Base-by-base conservation (phyloP, 2,329 filamentous ascomycete genomes). In the Penicillium sclerotiorum region DNA sequence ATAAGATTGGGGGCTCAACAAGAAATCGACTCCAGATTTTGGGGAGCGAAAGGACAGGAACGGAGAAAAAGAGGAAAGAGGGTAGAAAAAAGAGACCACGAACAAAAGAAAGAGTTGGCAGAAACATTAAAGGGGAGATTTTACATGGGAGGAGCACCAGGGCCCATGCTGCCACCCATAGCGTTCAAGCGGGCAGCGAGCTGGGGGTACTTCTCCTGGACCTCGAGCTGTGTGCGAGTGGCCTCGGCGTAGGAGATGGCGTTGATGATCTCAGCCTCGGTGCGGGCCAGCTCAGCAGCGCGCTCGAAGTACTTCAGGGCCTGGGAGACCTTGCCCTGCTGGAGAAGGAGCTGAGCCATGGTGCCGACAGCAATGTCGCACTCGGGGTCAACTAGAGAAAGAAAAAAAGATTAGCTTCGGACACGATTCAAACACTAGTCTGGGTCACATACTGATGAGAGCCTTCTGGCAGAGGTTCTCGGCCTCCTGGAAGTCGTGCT, bases 361-460 rank as follows among this genome's bases (percentile, higher is more conserved):
- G 94, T 99, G 45, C 94, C 94, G 35, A 99, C 94, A 35, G 94
- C 94, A 67, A 99, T 99, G 66, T 99, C 94, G 70, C 94, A 99
- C 72, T 99, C 94, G 21, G 94, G 94, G 66, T 99, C 94, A 70
- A 99, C 92, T 96, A 47, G 7, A 17, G 13, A 17, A 53, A 27
- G 8, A 5, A 15, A 25, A n/a, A n/a, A 2, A n/a, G 8, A 21
- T 64, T 47, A 60, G 58, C 21, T 57, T 41, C 32, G 4, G 11
- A 11, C 6, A 32, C 13, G 22, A 28, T 17, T 9, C 3, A 33
- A 33, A 17, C n/a, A 13, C 2, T 11, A 21, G 17, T 18, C n/a
- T 13, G 8, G 35, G 12, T 22, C 8, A 81, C 89, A 79, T 82
- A 96, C 91, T 95, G 66, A 96, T 96, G 43, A 99, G 80, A 23